Percentiles rank a stretch among this genome's conserved stretches.
These are phyloP conservation scores for Hygrophorus russula DNA, from an alignment of 768 basidiomycete species.

Conservation along the genomic window DNA sequence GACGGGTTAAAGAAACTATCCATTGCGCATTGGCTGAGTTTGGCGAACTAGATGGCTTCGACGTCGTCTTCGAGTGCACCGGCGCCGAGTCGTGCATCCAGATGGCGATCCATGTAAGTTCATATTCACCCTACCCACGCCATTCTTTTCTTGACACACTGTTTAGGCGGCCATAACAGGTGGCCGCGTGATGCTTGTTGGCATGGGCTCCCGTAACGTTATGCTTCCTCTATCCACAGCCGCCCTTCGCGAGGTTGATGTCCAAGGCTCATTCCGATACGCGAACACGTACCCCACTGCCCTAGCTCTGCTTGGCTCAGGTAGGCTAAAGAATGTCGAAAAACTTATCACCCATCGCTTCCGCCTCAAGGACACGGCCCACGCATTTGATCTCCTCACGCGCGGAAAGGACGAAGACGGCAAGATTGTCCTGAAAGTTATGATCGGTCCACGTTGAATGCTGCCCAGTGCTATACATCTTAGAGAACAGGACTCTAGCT, in stretches of 20 bases:
- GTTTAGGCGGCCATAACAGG: slow-evolving; percentile 69
- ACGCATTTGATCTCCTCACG: slow-evolving; percentile 76
- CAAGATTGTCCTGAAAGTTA: slow-evolving; percentile 80
- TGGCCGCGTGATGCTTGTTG: slow-evolving; percentile 87
- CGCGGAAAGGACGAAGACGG: slow-evolving; percentile 72
- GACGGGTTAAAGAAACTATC: slow-evolving; percentile 48
- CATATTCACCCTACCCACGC: slow-evolving; percentile 1
- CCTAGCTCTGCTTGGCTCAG: slow-evolving; percentile 59
- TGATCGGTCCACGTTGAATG: slow-evolving; percentile 44
- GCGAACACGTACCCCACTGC: slow-evolving; percentile 88
- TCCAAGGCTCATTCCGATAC: slow-evolving; percentile 86
- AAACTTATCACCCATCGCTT: slow-evolving; percentile 78
- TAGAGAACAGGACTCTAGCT: background rate
- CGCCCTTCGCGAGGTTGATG: slow-evolving; percentile 82
- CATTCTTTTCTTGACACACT: slow-evolving; percentile 1
- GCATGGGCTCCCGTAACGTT: slow-evolving; percentile 86
- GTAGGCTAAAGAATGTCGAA: slow-evolving; percentile 50
- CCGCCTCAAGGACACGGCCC: slow-evolving; percentile 46
- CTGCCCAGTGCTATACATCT: background rate
- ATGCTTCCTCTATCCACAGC: slow-evolving; percentile 77
- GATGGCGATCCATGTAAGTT: slow-evolving; percentile 78
- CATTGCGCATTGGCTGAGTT: slow-evolving; percentile 43
- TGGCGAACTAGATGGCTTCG: slow-evolving; percentile 66
- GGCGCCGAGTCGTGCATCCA: slow-evolving; percentile 90
- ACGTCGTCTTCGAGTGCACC: slow-evolving; percentile 91